These are phyloP conservation scores for Lodderomyces elongisporus DNA, from an alignment of 1,139 yeast species.

Conservation along the genomic window DNA sequence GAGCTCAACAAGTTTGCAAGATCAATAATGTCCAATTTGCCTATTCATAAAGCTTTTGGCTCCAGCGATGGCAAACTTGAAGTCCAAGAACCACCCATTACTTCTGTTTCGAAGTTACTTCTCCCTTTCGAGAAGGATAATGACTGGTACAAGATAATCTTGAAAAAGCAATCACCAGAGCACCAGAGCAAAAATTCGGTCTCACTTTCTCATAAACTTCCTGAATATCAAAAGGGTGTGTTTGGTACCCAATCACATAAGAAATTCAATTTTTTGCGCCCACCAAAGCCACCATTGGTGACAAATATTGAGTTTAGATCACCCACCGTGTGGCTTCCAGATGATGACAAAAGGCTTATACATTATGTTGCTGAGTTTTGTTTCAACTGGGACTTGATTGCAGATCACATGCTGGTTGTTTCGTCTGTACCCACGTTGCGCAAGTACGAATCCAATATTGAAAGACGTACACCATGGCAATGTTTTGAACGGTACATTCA, in stretches of 20 bases:
- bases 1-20: constrained; percentile 52
- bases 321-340: constrained; percentile 95
- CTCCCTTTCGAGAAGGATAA: constrained; percentile 61
- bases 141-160: constrained; percentile 57
- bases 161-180: constrained; percentile 31
- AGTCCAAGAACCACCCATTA: constrained; percentile 22
- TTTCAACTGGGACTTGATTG: constrained; percentile 89
- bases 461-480: constrained; percentile 97
- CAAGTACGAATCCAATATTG: constrained; percentile 79
- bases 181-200: not conserved
- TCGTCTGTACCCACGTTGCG: constrained; percentile 48
- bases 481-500: constrained; percentile 96
- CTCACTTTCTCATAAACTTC: constrained; percentile 19
- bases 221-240: constrained; percentile 50
- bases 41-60: constrained; percentile 50
- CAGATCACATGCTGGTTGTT: constrained; percentile 66
- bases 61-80: constrained; percentile 20
- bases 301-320: constrained; percentile 75
- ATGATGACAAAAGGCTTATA: constrained; percentile 78
- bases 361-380: constrained; percentile 81
- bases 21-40: constrained; percentile 50
- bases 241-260: constrained; percentile 59
- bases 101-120: constrained; percentile 52
- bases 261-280: constrained; percentile 58
- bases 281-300: constrained; percentile 85